A percentile compares a stretch with the other conserved stretches of the same genome.
phyloP scores from a whole-genome alignment of 1,139 yeast genomes.

The Blastobotrys petasosporus region DNA sequence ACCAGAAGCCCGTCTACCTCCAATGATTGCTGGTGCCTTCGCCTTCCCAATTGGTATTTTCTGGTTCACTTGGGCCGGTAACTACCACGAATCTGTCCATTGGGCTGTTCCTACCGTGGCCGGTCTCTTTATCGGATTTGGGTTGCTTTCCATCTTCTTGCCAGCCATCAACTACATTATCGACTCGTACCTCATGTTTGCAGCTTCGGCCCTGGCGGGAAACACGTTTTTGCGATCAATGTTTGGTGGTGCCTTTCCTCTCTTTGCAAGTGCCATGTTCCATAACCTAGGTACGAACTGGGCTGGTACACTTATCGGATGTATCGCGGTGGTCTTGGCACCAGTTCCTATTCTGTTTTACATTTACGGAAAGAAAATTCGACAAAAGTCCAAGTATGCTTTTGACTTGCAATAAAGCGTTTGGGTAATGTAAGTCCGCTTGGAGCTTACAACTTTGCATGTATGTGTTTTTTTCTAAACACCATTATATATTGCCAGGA shows the following conservation, averaged over 20 bases:
- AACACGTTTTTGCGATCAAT: conserved; percentile 52
- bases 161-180: conserved; percentile 56
- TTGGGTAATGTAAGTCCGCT: not conserved
- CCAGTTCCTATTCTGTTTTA: conserved; percentile 66
- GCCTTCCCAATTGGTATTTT: conserved; percentile 70
- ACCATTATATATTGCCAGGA: too few relatives aligned
- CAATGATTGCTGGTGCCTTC: conserved; percentile 65
- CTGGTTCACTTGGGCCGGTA: conserved; percentile 86
- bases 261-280: conserved; percentile 49
- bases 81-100: conserved; percentile 57
- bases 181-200: conserved; percentile 59
- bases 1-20: conserved; percentile 76
- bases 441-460: not conserved
- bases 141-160: conserved; percentile 54
- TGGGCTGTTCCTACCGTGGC: conserved; percentile 89
- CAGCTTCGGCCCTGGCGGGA: conserved; percentile 86
- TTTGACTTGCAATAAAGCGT: conserved; percentile 6
- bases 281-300: conserved; percentile 63
- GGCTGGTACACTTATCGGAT: conserved; percentile 71
- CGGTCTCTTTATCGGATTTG: conserved; percentile 57
- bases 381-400: conserved; percentile 34
- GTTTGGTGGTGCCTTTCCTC: conserved; percentile 38
- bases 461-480: too few relatives aligned
- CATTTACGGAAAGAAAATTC: conserved; percentile 54
- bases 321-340: conserved; percentile 53